Base-by-base conservation (phyloP, 2,329 filamentous ascomycete species). In the Lasiodiplodia sp. region DNA sequence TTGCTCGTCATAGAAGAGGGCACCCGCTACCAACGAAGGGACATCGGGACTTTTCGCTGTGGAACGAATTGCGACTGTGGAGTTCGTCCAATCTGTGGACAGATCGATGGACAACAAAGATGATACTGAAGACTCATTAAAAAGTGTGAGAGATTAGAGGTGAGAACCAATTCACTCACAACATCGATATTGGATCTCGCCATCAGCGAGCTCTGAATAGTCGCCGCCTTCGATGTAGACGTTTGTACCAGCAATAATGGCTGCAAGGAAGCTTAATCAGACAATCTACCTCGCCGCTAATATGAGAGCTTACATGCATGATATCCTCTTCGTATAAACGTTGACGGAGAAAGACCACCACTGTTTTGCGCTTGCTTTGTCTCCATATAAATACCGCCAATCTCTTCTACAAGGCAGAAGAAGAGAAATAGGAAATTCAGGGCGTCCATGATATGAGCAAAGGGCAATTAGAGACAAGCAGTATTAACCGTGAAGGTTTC, bases 141-240 rank as follows among this genome's bases (percentile, higher is more conserved):
- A 12, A 44, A 2, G 40, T 5, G 3, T 5, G 11, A 44, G 11
- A 65, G 63, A 23, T 21, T 38, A 44, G 68, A 69, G 58, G 25
- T 64, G 68, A 11, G 40, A n/a, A 49, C 14, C 18, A 37, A 14
- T 3, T 31, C 14, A 16, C 52, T 57, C 25, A 55, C 25, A 37
- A 38, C 23, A 37, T 21, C 44, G 16, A 28, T 37, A 40, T 14
- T 58, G 31, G 3, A 25, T 25, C 25, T 25, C 2, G 25, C 25
- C 18, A 18, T 44, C 3, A 44, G 3, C 2, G 25, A 25, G 18
- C 40, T 63, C 52, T 12, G 68, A 63, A 34, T 68, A 69, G 23
- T 65, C 55, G 12, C 68, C 68, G n/a, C 68, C 68, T 34, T 69
- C 68, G 28, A 69, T 69, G 23, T 68, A 69, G 7, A 69, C 38